Conservation (phyloP, 257 asterid genomes). For the Ocimum tenuiflorum region DNA sequence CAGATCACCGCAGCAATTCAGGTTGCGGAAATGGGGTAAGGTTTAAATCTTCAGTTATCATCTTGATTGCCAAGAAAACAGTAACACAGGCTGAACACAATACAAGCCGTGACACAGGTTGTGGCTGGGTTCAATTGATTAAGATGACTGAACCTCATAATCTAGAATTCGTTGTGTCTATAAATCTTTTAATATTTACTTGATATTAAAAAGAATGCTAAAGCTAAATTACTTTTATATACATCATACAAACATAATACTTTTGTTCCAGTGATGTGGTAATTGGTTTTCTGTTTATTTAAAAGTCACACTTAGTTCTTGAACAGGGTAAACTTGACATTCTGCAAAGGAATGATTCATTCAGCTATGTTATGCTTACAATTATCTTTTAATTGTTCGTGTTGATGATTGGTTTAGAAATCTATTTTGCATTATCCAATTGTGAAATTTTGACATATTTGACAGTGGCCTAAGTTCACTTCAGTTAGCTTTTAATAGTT, state of each 20-base stretch:
- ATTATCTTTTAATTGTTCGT: background rate
- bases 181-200: background rate
- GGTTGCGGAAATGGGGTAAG: conserved; percentile 40
- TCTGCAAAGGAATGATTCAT: background rate
- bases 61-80: background rate
- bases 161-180: background rate
- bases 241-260: background rate
- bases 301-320: background rate
- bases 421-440: background rate
- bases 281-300: background rate
- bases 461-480: background rate
- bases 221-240: background rate
- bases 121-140: background rate
- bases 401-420: background rate
- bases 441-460: background rate
- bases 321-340: background rate
- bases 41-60: background rate
- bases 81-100: no score
- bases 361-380: background rate
- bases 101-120: background rate
- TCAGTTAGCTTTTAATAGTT: background rate
- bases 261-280: background rate
- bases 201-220: background rate
- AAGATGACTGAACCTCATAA: background rate
- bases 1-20: conserved; percentile 13